Conservation (phyloP, 169 alveolate genomes). For the Plasmodium vinckei region DNA sequence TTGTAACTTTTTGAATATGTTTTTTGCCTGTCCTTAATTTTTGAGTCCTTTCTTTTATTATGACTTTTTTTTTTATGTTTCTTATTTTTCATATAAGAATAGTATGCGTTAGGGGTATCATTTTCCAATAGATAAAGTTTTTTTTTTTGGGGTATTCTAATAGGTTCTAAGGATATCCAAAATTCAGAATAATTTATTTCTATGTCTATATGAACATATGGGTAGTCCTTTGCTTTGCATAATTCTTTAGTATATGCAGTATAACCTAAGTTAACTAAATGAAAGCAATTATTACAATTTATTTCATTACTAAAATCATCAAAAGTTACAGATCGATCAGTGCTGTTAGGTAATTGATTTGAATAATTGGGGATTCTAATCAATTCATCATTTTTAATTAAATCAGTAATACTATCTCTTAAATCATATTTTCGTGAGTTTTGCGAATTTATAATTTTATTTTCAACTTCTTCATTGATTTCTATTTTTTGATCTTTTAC, state of each 20-base stretch:
- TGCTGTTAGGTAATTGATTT: neutral
- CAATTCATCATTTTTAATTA: slow-evolving; percentile 1
- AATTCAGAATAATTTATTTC: slow-evolving; percentile 65
- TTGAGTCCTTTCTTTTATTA: neutral
- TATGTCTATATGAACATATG: slow-evolving; percentile 71
- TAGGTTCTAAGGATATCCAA: slow-evolving; percentile 72
- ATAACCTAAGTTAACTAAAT: slow-evolving; percentile 35
- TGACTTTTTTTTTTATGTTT: slow-evolving; percentile 4
- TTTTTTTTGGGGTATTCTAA: slow-evolving; percentile 69
- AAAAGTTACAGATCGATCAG: neutral
- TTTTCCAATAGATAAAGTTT: neutral
- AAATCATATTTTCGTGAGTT: neutral
- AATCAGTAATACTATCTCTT: neutral
- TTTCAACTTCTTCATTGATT: neutral
- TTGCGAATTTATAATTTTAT: neutral
- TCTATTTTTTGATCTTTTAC: neutral
- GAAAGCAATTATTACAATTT: slow-evolving; percentile 27
- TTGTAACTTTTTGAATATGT: neutral
- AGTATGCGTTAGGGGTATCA: slow-evolving; percentile 4
- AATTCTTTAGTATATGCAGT: slow-evolving; percentile 72
- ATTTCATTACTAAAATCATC: slow-evolving; percentile 2
- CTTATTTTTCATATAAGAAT: slow-evolving; percentile 1
- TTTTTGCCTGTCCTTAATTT: neutral
- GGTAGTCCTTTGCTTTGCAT: slow-evolving; percentile 39
- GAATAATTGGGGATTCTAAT: neutral